Evolutionary conservation across 1,284 basidiomycete species (phyloP), one percentile per base, ranked within the genome.

Genomic region (Austroboletus olivaceoglutinosus): DNA sequence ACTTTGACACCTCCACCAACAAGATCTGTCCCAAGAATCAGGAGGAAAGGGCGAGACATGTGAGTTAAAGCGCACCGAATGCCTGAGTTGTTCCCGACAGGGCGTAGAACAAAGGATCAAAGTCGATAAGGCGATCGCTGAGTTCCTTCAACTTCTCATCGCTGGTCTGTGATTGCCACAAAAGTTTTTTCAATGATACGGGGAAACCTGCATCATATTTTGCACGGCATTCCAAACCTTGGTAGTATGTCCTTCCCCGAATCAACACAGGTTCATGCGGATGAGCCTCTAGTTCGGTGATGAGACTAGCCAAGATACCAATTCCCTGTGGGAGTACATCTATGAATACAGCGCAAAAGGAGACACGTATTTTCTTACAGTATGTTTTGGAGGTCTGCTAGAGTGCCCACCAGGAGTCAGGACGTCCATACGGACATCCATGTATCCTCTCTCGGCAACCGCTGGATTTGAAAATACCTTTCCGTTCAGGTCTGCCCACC

Each of bases 341-440:
- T 1, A 34, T 51, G n/a, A 45, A 27, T 33, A 38, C 4, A 39
- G 15, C 8, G 8, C 9, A 39, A 21, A 37, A 46, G 16, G 34
- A 19, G 6, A 39, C n/a, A 25, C 3, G 18, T 2, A 23, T 12
- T 39, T 25, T 50, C 69, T 48, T 55, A 81, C 80, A 4, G 80
- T 82, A 58, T 82, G 80, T 31, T 67, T 54, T 27, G 82, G 83
- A 16, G 85, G 85, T 10, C 76, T 70, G 45, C 81, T 84, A 5
- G 83, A 85, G 63, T 89, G 86, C 0, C 88, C 86, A 10, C 86
- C 87, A 2, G 76, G 73, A 3, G 83, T 78, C 19, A 73, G 61
- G 16, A 86, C 76, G 16, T 74, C 70, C 36, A 86, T 65, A 22
- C 74, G 73, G 23, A 82, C 73, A 55, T 86, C 78, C 37, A 83